Percentiles rank a stretch among this genome's conserved stretches.
Evolutionary conservation across 345 rosid genomes (phyloP).

Genomic region (Rubroshorea leprosula): DNA sequence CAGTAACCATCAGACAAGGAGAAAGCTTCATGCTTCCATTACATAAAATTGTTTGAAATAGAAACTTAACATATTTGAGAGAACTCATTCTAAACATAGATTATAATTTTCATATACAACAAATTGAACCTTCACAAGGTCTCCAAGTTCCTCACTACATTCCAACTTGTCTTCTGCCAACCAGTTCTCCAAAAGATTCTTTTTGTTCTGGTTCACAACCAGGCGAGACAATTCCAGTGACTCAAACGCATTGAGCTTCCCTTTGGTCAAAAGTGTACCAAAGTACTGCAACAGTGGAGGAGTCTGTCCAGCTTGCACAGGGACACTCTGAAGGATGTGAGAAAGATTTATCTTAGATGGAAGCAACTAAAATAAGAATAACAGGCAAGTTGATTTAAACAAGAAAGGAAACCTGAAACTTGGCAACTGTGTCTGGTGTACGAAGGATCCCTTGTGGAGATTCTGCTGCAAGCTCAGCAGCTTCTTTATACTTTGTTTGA

Average conservation of each 20-base stretch:
- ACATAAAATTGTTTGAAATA: too few species aligned
- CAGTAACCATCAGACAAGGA: not conserved
- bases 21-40: not conserved
- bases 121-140: constrained; percentile 82
- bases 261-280: constrained; percentile 88
- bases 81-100: not conserved
- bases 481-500: constrained; percentile 97
- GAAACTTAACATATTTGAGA: not conserved
- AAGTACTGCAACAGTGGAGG: constrained; percentile 94
- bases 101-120: not conserved
- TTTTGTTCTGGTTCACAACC: constrained; percentile 94
- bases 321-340: constrained; percentile 67
- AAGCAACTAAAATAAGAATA: not conserved
- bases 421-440: constrained; percentile 94
- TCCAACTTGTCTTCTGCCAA: constrained; percentile 94
- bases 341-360: not conserved
- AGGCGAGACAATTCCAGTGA: constrained; percentile 95
- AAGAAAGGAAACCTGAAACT: constrained; percentile 65
- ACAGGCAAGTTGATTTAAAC: not conserved
- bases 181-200: constrained; percentile 94
- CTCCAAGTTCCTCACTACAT: constrained; percentile 97
- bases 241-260: constrained; percentile 94
- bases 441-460: constrained; percentile 97
- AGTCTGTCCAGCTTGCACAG: constrained; percentile 96
- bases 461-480: constrained; percentile 99